A percentile compares a stretch with the other conserved stretches of the same genome.
Conservation (phyloP, 345 rosid genomes). For the Rhizophora mangle region DNA sequence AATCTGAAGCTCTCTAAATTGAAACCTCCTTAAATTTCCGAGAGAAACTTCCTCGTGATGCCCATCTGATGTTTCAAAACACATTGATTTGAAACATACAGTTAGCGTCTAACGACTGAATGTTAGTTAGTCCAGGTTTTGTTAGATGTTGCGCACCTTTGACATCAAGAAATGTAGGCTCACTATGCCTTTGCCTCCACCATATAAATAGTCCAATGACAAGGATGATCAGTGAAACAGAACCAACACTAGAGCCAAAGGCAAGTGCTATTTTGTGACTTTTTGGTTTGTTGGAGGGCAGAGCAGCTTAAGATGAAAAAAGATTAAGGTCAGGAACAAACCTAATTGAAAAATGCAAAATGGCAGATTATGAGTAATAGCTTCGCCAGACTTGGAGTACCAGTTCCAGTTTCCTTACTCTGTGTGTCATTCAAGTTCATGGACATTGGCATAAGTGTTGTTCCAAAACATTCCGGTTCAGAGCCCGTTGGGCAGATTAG, state of each 20-base stretch:
- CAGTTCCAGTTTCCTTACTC: constrained; percentile 34
- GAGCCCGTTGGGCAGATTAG: constrained; percentile 81
- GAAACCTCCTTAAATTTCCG: constrained; percentile 85
- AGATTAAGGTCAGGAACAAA: constrained; percentile 10
- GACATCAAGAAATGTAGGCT: constrained; percentile 65
- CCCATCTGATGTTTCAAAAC: constrained; percentile 37
- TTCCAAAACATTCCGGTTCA: constrained; percentile 84
- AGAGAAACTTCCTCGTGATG: constrained; percentile 73
- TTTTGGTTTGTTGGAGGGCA: constrained; percentile 38
- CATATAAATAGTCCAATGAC: constrained; percentile 67
- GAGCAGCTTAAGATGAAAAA: constrained; percentile 34
- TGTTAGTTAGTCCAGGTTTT: neutral
- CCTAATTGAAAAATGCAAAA: too few relatives aligned
- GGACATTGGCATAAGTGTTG: constrained; percentile 85
- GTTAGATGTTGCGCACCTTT: constrained; percentile 40
- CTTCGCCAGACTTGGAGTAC: too few relatives aligned
- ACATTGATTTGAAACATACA: neutral
- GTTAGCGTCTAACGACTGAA: neutral
- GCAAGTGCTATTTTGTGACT: constrained; percentile 73
- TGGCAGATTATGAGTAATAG: too few relatives aligned
- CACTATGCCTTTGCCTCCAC: constrained; percentile 75
- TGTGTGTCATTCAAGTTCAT: constrained; percentile 82
- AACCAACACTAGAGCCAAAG: constrained; percentile 64
- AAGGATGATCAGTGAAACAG: constrained; percentile 58
- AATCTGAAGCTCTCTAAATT: constrained; percentile 75